Evolutionary conservation across 768 basidiomycete species (phyloP).

Genomic region (Termitomyces sp.): DNA sequence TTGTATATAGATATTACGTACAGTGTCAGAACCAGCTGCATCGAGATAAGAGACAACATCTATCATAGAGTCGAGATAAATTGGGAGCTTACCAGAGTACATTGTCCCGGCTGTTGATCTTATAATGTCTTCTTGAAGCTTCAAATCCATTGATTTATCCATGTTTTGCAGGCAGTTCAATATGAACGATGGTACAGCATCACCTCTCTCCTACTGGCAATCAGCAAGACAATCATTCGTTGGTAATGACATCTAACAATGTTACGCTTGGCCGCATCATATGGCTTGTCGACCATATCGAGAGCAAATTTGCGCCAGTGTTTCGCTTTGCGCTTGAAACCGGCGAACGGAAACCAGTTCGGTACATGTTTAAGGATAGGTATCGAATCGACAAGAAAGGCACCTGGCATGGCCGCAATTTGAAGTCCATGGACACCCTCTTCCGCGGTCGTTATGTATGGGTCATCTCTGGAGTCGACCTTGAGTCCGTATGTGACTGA

Average conservation of each 20-base stretch:
- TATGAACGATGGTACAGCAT: background rate
- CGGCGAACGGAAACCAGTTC: conserved; percentile 29
- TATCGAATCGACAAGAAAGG: conserved; percentile 28
- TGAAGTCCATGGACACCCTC: conserved; percentile 22
- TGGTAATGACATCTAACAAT: conserved; percentile 7
- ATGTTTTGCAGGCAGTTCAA: background rate
- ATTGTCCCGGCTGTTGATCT: background rate
- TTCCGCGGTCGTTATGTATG: conserved; percentile 27
- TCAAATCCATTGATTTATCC: background rate
- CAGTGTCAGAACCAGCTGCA: background rate
- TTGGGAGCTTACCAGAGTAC: background rate
- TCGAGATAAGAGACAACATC: background rate
- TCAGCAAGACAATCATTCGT: background rate
- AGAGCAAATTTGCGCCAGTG: conserved; percentile 16
- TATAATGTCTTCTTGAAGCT: background rate
- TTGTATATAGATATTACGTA: background rate
- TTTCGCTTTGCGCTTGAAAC: conserved; percentile 28
- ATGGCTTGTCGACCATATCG: conserved; percentile 21
- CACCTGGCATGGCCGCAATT: conserved; percentile 20
- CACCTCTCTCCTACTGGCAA: background rate
- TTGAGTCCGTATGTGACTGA: conserved; percentile 29
- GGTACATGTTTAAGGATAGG: conserved; percentile 28
- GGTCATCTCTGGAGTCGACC: conserved; percentile 25
- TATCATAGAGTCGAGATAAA: background rate
- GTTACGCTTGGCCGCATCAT: conserved; percentile 10